phyloP scores from a whole-genome alignment of 495 filamentous ascomycete genomes.

The Extremus antarcticus region DNA sequence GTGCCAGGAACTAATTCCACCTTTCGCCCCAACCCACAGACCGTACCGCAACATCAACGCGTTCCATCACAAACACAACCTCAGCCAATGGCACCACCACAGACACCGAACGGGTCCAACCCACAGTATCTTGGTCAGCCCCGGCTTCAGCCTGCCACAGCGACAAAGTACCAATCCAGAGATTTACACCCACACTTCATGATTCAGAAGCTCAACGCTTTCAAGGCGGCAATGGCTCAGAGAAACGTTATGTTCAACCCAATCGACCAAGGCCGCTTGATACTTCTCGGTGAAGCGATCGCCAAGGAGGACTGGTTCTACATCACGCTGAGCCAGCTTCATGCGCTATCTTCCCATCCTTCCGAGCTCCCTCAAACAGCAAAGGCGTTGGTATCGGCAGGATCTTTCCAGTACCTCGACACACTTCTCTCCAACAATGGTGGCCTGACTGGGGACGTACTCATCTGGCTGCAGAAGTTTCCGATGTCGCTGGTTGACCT shows the following conservation, averaged over 20 bases:
- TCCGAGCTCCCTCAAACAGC: constrained; percentile 1
- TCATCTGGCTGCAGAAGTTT: constrained; percentile 7
- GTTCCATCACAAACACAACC: neutral
- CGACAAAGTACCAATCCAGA: no score
- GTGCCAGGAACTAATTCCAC: neutral
- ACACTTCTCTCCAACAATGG: constrained; percentile 10
- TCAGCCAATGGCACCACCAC: neutral
- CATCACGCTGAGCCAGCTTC: constrained; percentile 19
- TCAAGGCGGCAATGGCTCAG: no score
- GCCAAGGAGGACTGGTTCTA: constrained; percentile 14
- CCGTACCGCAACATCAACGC: neutral
- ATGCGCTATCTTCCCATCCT: neutral
- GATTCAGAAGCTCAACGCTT: no score
- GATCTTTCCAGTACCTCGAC: constrained; percentile 1
- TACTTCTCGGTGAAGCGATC: constrained; percentile 13
- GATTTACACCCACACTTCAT: no score
- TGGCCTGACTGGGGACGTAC: neutral
- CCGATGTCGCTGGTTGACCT: constrained; percentile 7
- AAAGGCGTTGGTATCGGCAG: neutral
- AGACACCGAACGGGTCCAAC: neutral
- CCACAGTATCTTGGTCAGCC: no score
- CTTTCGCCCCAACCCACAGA: neutral
- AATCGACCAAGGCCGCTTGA: constrained; percentile 8
- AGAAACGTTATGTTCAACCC: no score
- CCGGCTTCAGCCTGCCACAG: no score